Conservation (phyloP, 148 eudicot genomes). For the Rhododendron henanense region DNA sequence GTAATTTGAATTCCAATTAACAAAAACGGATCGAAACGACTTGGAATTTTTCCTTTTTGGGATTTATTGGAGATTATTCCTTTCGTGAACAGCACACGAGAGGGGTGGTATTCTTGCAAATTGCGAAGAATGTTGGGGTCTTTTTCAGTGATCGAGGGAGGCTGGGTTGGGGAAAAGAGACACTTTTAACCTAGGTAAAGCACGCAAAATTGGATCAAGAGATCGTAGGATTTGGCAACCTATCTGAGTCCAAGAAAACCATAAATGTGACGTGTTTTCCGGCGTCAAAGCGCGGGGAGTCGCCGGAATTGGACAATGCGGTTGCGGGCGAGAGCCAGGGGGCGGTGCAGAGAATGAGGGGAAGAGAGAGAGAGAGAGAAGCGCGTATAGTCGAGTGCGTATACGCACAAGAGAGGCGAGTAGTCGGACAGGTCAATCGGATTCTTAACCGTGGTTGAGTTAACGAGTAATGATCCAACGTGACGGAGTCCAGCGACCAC, state of each 20-base stretch:
- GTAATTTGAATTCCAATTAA: background rate
- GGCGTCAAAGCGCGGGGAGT: background rate
- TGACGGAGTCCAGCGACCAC: background rate
- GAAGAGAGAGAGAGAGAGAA: background rate
- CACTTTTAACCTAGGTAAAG: background rate
- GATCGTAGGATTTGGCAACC: background rate
- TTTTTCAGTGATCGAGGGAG: background rate
- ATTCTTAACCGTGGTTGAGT: background rate
- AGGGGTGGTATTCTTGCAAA: background rate
- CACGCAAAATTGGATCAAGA: background rate
- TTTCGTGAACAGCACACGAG: background rate
- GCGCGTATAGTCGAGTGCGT: conserved; percentile 4
- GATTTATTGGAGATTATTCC: conserved; percentile 4
- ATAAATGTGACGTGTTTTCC: background rate
- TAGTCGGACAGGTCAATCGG: background rate
- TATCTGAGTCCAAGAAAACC: background rate
- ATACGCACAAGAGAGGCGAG: background rate
- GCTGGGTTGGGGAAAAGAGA: background rate
- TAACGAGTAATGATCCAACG: conserved; percentile 1
- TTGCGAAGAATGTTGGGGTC: conserved; percentile 3
- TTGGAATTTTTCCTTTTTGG: background rate
- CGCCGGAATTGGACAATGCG: conserved; percentile 4
- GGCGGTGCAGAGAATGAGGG: background rate
- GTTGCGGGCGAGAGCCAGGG: conserved; percentile 5
- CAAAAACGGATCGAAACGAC: background rate